phyloP scores from a whole-genome alignment of 2,329 filamentous ascomycete genomes.

The Aspergillus sp. region DNA sequence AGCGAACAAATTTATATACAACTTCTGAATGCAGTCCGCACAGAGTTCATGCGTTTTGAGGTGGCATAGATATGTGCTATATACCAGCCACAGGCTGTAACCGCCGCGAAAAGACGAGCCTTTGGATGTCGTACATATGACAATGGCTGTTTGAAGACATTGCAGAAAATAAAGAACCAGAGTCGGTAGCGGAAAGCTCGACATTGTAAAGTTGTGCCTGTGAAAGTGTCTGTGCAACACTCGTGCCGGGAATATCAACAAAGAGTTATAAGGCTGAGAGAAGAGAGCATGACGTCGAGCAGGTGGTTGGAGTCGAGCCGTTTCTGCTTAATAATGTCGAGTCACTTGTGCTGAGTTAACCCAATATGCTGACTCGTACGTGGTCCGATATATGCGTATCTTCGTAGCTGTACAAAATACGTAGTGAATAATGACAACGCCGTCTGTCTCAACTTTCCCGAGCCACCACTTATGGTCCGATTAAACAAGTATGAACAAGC shows the following conservation, averaged over 20 bases:
- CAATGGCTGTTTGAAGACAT: not conserved
- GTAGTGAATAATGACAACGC: too few relatives aligned
- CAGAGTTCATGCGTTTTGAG: not conserved
- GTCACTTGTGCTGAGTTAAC: not conserved
- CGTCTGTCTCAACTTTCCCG: not conserved
- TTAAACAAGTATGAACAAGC: not conserved
- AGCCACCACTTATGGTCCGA: not conserved
- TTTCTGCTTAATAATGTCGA: slow-evolving; percentile 1
- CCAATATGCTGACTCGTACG: not conserved
- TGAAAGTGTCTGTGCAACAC: not conserved
- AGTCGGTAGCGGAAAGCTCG: not conserved
- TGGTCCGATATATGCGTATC: not conserved
- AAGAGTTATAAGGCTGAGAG: not conserved
- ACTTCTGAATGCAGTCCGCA: not conserved
- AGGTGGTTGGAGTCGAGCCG: not conserved
- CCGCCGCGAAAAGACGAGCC: not conserved
- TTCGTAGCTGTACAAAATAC: not conserved
- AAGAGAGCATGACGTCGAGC: not conserved
- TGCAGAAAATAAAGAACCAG: not conserved
- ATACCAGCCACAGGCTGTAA: not conserved
- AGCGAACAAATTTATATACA: not conserved
- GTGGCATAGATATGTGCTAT: not conserved
- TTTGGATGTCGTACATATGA: not conserved
- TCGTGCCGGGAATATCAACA: not conserved
- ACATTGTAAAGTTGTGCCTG: not conserved